These are phyloP conservation scores for Entonaema liquescens DNA, from an alignment of 495 filamentous ascomycete species.

Conservation along the genomic window DNA sequence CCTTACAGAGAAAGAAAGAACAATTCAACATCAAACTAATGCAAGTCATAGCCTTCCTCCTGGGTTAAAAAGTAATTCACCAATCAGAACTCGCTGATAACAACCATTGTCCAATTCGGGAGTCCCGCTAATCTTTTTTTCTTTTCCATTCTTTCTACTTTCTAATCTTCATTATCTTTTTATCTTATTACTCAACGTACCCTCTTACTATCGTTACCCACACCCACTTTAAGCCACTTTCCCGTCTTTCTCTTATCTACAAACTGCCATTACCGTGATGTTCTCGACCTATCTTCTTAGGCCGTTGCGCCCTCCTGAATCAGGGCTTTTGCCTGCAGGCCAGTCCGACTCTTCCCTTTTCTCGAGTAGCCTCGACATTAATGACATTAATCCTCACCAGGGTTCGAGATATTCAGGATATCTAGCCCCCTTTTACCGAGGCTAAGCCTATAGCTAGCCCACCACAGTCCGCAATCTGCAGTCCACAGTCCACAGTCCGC, in stretches of 20 bases:
- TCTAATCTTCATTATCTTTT: not conserved
- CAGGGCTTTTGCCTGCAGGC: conserved; percentile 14
- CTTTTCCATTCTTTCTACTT: not conserved
- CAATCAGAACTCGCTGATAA: conserved; percentile 34
- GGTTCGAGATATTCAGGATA: not conserved
- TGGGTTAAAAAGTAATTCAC: conserved; percentile 5
- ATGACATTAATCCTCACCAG: conserved; percentile 18
- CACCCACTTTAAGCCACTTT: conserved; percentile 36
- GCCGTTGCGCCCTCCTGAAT: conserved; percentile 20
- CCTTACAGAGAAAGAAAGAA: conserved; percentile 13
- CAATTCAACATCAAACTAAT: conserved; percentile 2
- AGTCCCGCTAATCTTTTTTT: conserved; percentile 13
- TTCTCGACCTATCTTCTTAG: conserved; percentile 30
- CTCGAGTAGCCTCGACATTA: conserved; percentile 14
- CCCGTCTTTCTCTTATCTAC: conserved; percentile 36
- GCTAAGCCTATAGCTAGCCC: not conserved
- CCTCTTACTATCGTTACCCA: conserved; percentile 27
- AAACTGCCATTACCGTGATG: conserved; percentile 26
- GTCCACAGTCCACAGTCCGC: not conserved
- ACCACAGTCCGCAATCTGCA: not conserved
- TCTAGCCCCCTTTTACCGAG: not conserved
- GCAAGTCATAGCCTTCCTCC: conserved; percentile 33
- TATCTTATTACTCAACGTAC: conserved; percentile 19
- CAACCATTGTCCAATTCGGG: conserved; percentile 35
- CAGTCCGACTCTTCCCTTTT: conserved; percentile 22